phyloP scores from a whole-genome alignment of 1,284 basidiomycete species.

The Rhodotorula sp. region DNA sequence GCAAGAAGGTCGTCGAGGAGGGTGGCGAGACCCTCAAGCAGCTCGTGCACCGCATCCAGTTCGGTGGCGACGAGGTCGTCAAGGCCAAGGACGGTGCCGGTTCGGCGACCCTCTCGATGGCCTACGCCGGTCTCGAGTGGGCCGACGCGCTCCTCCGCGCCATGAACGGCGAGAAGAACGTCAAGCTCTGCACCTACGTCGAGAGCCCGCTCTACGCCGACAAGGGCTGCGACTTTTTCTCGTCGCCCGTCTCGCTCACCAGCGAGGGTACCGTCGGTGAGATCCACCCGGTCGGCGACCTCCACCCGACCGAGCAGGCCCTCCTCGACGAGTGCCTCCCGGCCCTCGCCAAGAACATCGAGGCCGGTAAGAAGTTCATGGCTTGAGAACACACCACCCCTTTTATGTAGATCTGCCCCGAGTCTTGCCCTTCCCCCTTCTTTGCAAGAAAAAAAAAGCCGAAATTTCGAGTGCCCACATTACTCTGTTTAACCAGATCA shows the following conservation, averaged over 20 bases:
- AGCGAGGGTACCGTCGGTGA: conserved; percentile 77
- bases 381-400: background rate
- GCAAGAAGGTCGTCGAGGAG: conserved; percentile 52
- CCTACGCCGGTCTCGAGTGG: conserved; percentile 88
- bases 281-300: conserved; percentile 75
- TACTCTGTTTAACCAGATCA: background rate
- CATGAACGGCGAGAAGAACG: conserved; percentile 79
- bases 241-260: conserved; percentile 83
- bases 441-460: background rate
- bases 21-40: conserved; percentile 66
- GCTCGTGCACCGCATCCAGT: conserved; percentile 84
- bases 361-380: conserved; percentile 19
- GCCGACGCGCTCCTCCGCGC: conserved; percentile 77
- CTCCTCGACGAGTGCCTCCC: conserved; percentile 84
- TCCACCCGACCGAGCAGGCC: conserved; percentile 78
- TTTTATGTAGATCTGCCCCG: background rate
- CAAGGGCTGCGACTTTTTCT: conserved; percentile 74
- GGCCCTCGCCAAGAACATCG: conserved; percentile 80
- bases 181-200: conserved; percentile 62
- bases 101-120: conserved; percentile 88
- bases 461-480: background rate
- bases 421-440: background rate
- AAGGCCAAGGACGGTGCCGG: conserved; percentile 87
- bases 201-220: conserved; percentile 61
- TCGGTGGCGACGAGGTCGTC: conserved; percentile 88